Evolutionary conservation across 176 grass and related monocot genomes (phyloP), one percentile per base, ranked within the genome.

Genomic region (Carex kokanica): DNA sequence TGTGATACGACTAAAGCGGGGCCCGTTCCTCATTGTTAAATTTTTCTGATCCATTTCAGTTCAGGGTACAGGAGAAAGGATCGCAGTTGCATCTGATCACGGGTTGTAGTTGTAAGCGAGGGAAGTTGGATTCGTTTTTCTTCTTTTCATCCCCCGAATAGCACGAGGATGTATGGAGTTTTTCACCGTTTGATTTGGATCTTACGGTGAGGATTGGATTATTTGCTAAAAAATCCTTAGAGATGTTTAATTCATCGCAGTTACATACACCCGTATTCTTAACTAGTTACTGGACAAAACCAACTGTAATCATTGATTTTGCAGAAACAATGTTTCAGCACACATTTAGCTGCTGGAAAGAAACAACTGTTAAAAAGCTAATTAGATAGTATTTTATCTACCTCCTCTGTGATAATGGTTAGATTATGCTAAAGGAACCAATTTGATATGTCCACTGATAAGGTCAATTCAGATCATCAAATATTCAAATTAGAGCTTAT

Each of bases 151-250:
- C 40, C 2, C 17, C 1, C 61, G 7, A 69, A 24, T 5, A 6
- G 0, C 70, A 74, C 8, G 70, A 74, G 70, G 56, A 68, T 68
- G 66, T 18, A 38, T 64, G 12, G 2, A 62, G 34, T 32, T 80
- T 21, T 11, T 8, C 0, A 63, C 79, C 78, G 56, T 81, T 49
- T 13, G 79, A 81, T 81, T 24, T 25, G 10, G 60, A 81, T 81
- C 79, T 1, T 5, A 81, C 16, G 59, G 58, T 45, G 7, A 24
- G 18, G 27, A 40, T 41, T 51, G 43, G 70, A 49, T 24, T 72
- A 13, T 18, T 69, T 36, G 31, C 64, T 0, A 2, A 23, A 4
- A 67, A 36, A 67, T 31, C 64, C 23, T 67, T 13, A 38, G 36
- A 38, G 36, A 1, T 36, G 68, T 38, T 38, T 38, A 38, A 38